These are phyloP conservation scores for Trichothecium sympodiale DNA, from an alignment of 2,329 filamentous ascomycete genomes.

Conservation along the genomic window DNA sequence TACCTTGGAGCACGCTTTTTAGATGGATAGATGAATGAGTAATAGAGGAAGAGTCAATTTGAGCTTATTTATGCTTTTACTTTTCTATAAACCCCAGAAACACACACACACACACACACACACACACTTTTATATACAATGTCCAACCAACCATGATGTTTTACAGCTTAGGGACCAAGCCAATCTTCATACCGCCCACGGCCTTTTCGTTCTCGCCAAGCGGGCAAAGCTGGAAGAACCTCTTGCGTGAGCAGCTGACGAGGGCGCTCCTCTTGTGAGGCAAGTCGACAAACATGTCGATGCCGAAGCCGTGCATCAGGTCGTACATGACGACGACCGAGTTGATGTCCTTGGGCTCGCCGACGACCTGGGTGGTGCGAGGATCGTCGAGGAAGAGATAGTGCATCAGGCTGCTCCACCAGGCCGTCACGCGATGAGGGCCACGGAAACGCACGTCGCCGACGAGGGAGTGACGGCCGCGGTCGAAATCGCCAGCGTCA, in stretches of 20 bases:
- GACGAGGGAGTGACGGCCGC: slow-evolving; percentile 46
- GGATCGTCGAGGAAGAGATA: slow-evolving; percentile 52
- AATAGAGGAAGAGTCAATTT: too few species aligned
- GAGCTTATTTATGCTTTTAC: too few species aligned
- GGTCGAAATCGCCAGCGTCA: slow-evolving; percentile 42
- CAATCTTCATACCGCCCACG: slow-evolving; percentile 41
- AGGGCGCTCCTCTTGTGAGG: slow-evolving; percentile 62
- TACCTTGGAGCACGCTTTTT: too few species aligned
- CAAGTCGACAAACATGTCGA: slow-evolving; percentile 63
- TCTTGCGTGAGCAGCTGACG: slow-evolving; percentile 51
- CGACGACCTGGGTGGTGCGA: slow-evolving; percentile 45
- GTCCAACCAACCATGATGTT: too few species aligned
- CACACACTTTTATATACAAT: too few species aligned
- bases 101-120: too few species aligned
- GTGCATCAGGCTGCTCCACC: slow-evolving; percentile 53
- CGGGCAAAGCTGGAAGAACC: slow-evolving; percentile 59
- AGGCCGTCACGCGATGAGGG: slow-evolving; percentile 48
- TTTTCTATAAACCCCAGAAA: too few species aligned
- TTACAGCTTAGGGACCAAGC: slow-evolving; percentile 41
- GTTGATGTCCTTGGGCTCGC: slow-evolving; percentile 64
- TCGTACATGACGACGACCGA: slow-evolving; percentile 64
- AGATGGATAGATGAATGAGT: too few species aligned
- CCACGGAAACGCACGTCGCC: slow-evolving; percentile 49
- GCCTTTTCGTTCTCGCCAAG: slow-evolving; percentile 45
- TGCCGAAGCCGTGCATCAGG: slow-evolving; percentile 59